A percentile compares a stretch with the other conserved stretches of the same genome.
These are phyloP conservation scores for Trypanosoma boissoni DNA, from an alignment of 208 protist species.

Conservation along the genomic window DNA sequence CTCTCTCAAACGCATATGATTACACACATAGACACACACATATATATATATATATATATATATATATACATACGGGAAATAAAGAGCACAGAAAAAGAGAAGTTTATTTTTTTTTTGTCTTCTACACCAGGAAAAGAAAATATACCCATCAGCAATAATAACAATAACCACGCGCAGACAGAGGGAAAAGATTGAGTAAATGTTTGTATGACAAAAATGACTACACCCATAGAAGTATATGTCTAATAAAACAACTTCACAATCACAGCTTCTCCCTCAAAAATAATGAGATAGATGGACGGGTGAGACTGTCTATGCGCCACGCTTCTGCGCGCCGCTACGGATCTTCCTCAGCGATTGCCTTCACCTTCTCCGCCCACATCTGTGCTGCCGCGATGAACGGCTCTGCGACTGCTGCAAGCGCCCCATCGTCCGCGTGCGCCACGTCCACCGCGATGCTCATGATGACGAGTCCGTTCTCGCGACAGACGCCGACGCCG, in stretches of 20 bases:
- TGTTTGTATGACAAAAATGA: no score
- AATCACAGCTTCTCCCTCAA: no score
- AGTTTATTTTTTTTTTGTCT: slow-evolving; percentile 2
- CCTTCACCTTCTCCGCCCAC: slow-evolving; percentile 31
- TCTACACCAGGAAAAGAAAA: neutral
- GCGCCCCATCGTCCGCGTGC: slow-evolving; percentile 39
- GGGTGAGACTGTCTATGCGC: no score
- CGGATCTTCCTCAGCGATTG: neutral
- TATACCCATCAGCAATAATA: no score
- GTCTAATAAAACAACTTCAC: no score
- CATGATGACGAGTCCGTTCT: slow-evolving; percentile 73
- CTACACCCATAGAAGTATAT: no score
- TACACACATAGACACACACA: slow-evolving; percentile 1
- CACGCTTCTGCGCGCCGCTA: no score
- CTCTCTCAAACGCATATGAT: slow-evolving; percentile 7
- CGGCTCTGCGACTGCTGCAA: slow-evolving; percentile 37
- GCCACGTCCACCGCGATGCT: slow-evolving; percentile 58
- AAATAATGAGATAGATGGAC: no score
- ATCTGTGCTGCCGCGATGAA: slow-evolving; percentile 47
- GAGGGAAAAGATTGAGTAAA: no score
- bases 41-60: slow-evolving; percentile 5
- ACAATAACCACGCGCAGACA: no score
- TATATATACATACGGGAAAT: slow-evolving; percentile 5
- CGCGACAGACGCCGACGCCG: slow-evolving; percentile 59
- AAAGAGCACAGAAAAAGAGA: slow-evolving; percentile 8